Evolutionary conservation across 106 monocot genomes (phyloP), one percentile per base, ranked within the genome.

Genomic region (Dioscorea zingiberensis): DNA sequence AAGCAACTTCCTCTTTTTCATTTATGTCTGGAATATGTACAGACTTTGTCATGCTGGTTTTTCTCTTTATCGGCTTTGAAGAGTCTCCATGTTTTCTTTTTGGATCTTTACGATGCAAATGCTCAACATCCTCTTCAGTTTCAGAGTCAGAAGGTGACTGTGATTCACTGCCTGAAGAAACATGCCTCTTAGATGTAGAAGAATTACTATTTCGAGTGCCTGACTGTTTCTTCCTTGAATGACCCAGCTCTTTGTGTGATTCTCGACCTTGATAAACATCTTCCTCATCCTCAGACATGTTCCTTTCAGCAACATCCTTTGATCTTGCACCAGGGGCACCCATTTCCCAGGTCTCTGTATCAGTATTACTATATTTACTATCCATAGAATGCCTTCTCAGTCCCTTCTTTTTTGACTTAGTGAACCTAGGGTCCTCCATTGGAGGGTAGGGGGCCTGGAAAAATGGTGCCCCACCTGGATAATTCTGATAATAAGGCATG

Each of bases 401-500:
- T n/a, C 65, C 60, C 55, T 14, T 74, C 48, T 63, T 85, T 63
- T 54, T 32, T 46, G 64, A 59, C 16, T 38, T 51, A 23, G 66
- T 76, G 58, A 54, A 65, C 27, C 77, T 76, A 17, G 78, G 82
- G 56, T 82, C 85, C 49, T 85, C 85, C 51, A 57, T 47, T 63
- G 81, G 79, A 62, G 86, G 69, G 77, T 85, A 84, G 22, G 87
- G 81, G 7, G 84, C 70, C 13, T 62, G 81, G 61, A 82, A 92
- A 74, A 71, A 85, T 29, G 83, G 87, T 29, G 60, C 63, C 30
- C 56, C 59, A 27, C 70, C 81, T 13, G 87, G 81, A 73, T 83
- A 88, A 77, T 81, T 93, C 60, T 74, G 89, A 84, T 92, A 93
- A 66, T 78, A 93, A 25, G 92, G 88, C 80, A 85, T 82, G 38